phyloP scores from a whole-genome alignment of 306 rosid species.

The Vicia sativa region DNA sequence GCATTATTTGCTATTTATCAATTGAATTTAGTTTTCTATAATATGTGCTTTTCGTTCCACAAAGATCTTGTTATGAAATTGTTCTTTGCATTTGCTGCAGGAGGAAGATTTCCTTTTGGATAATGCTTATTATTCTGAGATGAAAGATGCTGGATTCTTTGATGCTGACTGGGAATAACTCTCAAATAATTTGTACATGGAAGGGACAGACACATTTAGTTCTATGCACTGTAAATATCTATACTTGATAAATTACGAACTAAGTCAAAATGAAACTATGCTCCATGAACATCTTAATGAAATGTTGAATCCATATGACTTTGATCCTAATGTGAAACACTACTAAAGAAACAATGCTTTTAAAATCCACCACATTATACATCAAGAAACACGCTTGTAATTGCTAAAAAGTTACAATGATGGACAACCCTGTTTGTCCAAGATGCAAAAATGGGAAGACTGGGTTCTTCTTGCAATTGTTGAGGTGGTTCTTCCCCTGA shows the following conservation, averaged over 20 bases:
- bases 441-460: no score
- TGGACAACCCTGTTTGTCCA: no score
- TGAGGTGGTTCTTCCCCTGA: no score
- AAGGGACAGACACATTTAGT: not conserved
- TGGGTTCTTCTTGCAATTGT: no score
- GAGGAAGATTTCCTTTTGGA: constrained; percentile 79
- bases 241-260: constrained; percentile 36
- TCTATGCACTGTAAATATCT: constrained; percentile 38
- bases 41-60: constrained; percentile 18
- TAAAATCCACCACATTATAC: constrained; percentile 41
- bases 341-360: constrained; percentile 43
- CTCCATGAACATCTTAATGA: constrained; percentile 43
- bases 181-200: constrained; percentile 34
- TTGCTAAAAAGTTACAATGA: no score
- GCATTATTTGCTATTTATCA: not conserved
- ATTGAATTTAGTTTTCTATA: constrained; percentile 9
- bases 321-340: constrained; percentile 45
- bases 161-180: constrained; percentile 80
- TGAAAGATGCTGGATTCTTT: constrained; percentile 94
- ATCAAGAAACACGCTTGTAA: not conserved
- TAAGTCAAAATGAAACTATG: constrained; percentile 53
- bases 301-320: constrained; percentile 20
- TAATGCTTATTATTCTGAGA: constrained; percentile 74
- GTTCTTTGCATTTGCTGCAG: constrained; percentile 41
- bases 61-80: constrained; percentile 8